Evolutionary conservation across 805 yeast species (phyloP), one percentile per base, ranked within the genome.

Genomic region (Yamadazyma sp.): DNA sequence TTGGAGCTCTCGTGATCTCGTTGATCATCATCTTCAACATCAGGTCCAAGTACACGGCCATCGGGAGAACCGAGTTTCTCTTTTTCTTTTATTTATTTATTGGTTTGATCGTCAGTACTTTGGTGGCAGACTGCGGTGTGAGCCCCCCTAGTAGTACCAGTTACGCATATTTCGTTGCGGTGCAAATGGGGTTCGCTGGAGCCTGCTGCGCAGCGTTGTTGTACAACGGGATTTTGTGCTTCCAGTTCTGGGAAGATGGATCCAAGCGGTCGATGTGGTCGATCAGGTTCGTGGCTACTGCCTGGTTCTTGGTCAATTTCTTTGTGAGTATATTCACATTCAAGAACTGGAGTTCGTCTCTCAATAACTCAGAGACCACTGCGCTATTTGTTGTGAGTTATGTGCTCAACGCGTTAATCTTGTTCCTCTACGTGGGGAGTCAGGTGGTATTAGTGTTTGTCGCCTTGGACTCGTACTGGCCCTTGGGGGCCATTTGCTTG

Each of bases 231-330:
- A 55, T 93, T 4, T 61, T 89, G 13, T 90, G 91, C 13, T 88
- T 88, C 59, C 93, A 89, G 59, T 62, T 90, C 23, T 93, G 96
- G 95, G 97, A 90, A 59, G 99, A 91, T 59, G 97, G 97, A 13
- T 83, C 96, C 1, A 54, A 59, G 12, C 67, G 55, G 40, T 80
- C 95, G 1, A 72, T 86, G 70, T 62, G 77, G 57, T 54, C 70
- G 3, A 59, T 84, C 28, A 69, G 87, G 42, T 34, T 71, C 3
- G 48, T 77, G 1, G 69, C 87, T n/a, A 34, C 70, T 1, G 48
- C 64, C 1, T 79, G 86, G 53, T 89, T 87, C 51, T 65, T 71
- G 1, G 59, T 81, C 18, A 78, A 83, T 41, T 90, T 84, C 53
- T 57, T 87, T 18, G 70, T 88, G 4, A 66, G 88, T 1, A 48